Evolutionary conservation across 1,139 yeast species (phyloP).

Genomic region (Chernovozyma sophiae-reginae): DNA sequence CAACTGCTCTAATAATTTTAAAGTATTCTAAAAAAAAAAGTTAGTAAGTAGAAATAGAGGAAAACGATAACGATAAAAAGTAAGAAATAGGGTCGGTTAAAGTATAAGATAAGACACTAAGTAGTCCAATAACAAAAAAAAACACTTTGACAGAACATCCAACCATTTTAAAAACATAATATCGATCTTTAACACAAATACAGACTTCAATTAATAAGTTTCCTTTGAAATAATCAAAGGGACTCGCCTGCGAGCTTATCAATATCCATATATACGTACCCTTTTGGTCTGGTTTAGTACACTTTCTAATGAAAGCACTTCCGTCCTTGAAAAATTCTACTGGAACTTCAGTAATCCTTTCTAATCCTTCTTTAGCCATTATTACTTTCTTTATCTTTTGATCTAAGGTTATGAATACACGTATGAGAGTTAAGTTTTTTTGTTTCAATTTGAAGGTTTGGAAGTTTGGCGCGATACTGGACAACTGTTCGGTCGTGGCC

Average conservation of each 20-base stretch:
- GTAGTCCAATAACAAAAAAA: background rate
- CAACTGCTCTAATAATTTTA: constrained; percentile 90
- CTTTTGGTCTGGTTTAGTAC: constrained; percentile 88
- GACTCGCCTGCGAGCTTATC: background rate
- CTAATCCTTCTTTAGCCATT: constrained; percentile 65
- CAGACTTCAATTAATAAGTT: background rate
- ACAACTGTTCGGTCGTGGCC: constrained; percentile 8
- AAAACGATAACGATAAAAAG: background rate
- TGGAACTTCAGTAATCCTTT: constrained; percentile 85
- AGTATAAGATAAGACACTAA: background rate
- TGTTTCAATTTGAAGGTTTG: background rate
- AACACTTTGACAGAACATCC: background rate
- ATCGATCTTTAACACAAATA: background rate
- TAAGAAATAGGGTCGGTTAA: background rate
- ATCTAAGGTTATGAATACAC: background rate
- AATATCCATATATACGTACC: constrained; percentile 40
- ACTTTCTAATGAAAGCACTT: constrained; percentile 78
- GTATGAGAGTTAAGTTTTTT: background rate
- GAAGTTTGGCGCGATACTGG: constrained; percentile 4
- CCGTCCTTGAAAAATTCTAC: constrained; percentile 91
- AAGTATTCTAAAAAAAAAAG: constrained; percentile 59
- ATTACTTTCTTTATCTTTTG: constrained; percentile 6
- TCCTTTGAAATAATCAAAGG: background rate
- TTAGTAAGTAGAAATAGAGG: constrained; percentile 17
- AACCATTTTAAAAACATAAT: background rate